Base-by-base conservation (phyloP, 441 rosid species). In the Lepidium campestre region DNA sequence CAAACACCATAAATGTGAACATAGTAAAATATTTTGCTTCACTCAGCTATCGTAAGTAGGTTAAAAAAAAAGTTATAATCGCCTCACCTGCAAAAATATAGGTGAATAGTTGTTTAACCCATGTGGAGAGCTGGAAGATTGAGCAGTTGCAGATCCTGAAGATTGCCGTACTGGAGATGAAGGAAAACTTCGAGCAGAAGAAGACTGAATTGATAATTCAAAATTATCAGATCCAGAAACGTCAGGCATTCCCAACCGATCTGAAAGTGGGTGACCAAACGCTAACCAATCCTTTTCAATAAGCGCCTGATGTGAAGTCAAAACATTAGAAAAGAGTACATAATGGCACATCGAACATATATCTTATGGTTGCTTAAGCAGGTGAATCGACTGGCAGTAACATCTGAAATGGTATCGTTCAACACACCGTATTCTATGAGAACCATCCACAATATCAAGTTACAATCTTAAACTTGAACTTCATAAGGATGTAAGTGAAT, bases 211-310 rank as follows among this genome's bases (percentile, higher is more conserved):
- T 46, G 88, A 67, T 70, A 90, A 81, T 58, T 92, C 99, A 53
- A 73, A 42, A 62, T 61, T 75, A 41, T 77, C 83, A 70, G 80
- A 78, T 78, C 87, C 92, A 63, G 89, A 75, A 50, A 86, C 72
- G 55, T 78, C 74, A 52, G 97, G 98, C 90, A 89, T 84, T 73
- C 97, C 99, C 63, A 86, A 56, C 41, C 98, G 99, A 75, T 95
- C 98, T 10, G 97, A 84, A 80, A 95, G 87, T 65, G 97, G 98
- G 82, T 92, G 99, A 55, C 99, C 98, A 82, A 92, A 95, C 68
- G 98, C 97, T 57, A 92, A 85, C 99, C 99, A 92, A 76, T 92
- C 97, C 76, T 92, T 95, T 79, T 95, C 99, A 68, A 92, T 63
- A 61, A 95, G 93, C 54, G 97, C 96, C 99, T 95, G 79, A 61